Base-by-base conservation (phyloP, 306 rosid species). In the Carpinus viminea region DNA sequence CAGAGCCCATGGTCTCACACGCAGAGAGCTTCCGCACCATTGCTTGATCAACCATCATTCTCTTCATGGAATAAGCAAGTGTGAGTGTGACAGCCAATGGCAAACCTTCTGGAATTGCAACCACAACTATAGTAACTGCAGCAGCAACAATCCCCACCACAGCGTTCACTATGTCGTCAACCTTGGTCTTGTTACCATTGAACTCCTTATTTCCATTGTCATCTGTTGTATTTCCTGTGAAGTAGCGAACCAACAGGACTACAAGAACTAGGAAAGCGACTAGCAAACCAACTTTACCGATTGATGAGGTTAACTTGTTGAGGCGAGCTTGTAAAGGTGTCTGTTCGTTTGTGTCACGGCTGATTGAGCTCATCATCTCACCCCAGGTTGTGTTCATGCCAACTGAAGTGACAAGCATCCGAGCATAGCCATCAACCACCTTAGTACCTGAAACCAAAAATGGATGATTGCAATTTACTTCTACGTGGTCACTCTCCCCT, bases 21-120 rank as follows among this genome's bases (percentile, higher is more conserved):
- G 83, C 77, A 7, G 79, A 83, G 24, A 74, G 77, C 47, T 74
- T 74, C 18, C 74, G n/a, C 18, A 83, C 85, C 74, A 86, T 28
- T 4, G 85, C 85, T 1, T 77, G 64, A 51, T 80, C 73, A 0
- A 12, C 82, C 80, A 80, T 77, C 85, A 83, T 74, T 59, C 48
- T 80, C 78, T 80, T 86, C 83, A 77, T 80, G 1, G 81, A 34
- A 78, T 80, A 70, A 48, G 85, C 71, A 45, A 56, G 81, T 73
- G 83, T 80, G 0, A 77, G 52, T 0, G 73, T 78, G 2, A 83
- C 62, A 7, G 83, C 82, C 69, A 77, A 20, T 1, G 80, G 80
- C 75, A 83, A 78, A 7, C 87, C 83, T 70, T 83, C 85, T 1
- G 87, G 85, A 13, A 83, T 85, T 9, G 85, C 85, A 52, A 82